Percentiles rank a stretch among this genome's conserved stretches.
Evolutionary conservation across 495 filamentous ascomycete species (phyloP).

Genomic region (Talaromyces adpressus): DNA sequence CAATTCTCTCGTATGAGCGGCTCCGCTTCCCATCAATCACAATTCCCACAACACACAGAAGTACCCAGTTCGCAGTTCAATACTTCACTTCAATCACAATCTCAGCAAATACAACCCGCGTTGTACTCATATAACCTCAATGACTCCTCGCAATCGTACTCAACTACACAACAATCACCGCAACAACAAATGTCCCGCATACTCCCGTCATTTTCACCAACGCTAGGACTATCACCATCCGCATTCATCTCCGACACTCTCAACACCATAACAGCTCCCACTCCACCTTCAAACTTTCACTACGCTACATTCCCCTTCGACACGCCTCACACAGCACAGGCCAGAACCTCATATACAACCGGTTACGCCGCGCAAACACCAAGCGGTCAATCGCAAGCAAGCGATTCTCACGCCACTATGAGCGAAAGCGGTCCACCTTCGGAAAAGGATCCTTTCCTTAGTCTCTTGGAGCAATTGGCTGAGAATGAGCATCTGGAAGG

Average conservation of each 20-base stretch:
- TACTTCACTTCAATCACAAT: neutral
- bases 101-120: neutral
- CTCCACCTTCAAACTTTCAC: conserved; percentile 31
- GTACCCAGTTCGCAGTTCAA: neutral
- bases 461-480: conserved; percentile 69
- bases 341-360: conserved; percentile 1
- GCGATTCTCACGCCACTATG: conserved; percentile 22
- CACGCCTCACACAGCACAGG: conserved; percentile 8
- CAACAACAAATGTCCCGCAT: neutral
- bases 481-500: conserved; percentile 55
- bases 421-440: conserved; percentile 14
- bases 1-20: conserved; percentile 1
- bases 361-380: conserved; percentile 23
- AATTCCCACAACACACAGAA: neutral
- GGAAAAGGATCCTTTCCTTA: conserved; percentile 76
- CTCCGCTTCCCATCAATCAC: neutral
- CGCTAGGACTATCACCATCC: conserved; percentile 25
- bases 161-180: neutral
- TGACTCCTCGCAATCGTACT: neutral
- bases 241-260: conserved; percentile 21
- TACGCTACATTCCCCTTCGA: conserved; percentile 42
- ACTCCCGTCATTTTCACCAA: conserved; percentile 21
- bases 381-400: conserved; percentile 30
- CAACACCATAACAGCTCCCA: conserved; percentile 20
- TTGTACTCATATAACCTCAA: conserved; percentile 2